Evolutionary conservation across 1,284 basidiomycete genomes (phyloP), one percentile per base, ranked within the genome.

Genomic region (Cronartium quercuum): DNA sequence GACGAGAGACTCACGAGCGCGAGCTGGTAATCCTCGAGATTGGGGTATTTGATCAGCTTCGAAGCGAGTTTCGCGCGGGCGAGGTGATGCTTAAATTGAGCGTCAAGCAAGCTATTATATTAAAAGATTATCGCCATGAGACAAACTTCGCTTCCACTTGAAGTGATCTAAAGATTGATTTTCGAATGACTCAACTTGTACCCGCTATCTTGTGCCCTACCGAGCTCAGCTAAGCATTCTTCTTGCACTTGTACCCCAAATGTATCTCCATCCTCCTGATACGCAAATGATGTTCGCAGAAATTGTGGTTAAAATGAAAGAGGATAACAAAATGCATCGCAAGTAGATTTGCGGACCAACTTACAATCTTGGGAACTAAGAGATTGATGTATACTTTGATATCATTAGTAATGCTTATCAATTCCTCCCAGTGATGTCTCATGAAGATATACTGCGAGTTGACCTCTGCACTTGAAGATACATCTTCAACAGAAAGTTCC

Each of bases 311-410:
- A 60, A 51, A 38, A 12, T 2, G 18, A 10, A 35, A 51, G 35
- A 12, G 37, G 37, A 55, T 15, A 18, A 12, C 21, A 29, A 35
- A 7, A 40, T 34, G 1, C 5, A 18, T 15, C 21, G 10, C 21
- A 7, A 29, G 21, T 61, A 29, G 21, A 61, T 61, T 6, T 15
- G 21, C 29, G 35, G 10, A 35, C 10, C 15, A 42, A 58, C 70
- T 40, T 35, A 74, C 70, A 58, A 74, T 66, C 41, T 74, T 74
- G 13, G 70, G 70, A 13, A 74, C 55, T 62, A 66, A 47, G 57
- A 74, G 42, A 61, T 74, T 74, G 34, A 74, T 58, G 40, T 66
- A 62, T 57, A 74, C 60, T 60, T 74, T 74, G 62, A 74, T 74
- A 15, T 47, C 62, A 57, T 74, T 66, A 10, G 70, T 74, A 55